A percentile compares a stretch with the other conserved stretches of the same genome.
phyloP scores from a whole-genome alignment of 495 filamentous ascomycete genomes.

The Hyphodiscus hymeniophilus region DNA sequence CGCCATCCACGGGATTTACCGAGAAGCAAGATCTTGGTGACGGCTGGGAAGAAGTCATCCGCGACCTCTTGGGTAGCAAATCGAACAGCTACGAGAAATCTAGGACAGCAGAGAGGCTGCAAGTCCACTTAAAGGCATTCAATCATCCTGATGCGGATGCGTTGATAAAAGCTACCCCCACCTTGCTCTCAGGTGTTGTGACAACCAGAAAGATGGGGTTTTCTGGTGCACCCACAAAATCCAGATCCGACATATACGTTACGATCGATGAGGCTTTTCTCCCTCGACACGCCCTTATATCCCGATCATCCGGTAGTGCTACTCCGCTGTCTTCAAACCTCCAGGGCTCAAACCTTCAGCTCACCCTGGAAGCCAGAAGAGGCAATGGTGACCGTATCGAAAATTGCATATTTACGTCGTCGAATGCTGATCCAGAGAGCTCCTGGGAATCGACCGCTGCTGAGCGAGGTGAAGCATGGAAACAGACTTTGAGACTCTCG shows the following conservation, averaged over 20 bases:
- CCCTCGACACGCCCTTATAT: slow-evolving; percentile 67
- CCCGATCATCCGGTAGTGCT: slow-evolving; percentile 70
- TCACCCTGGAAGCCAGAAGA: slow-evolving; percentile 82
- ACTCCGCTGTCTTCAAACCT: slow-evolving; percentile 54
- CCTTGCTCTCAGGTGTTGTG: slow-evolving; percentile 70
- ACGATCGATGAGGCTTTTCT: slow-evolving; percentile 70
- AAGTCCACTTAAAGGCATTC: slow-evolving; percentile 71
- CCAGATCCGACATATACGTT: slow-evolving; percentile 89
- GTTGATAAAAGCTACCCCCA: slow-evolving; percentile 80
- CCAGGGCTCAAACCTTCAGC: slow-evolving; percentile 67
- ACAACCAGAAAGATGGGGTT: slow-evolving; percentile 90
- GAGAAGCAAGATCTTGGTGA: slow-evolving; percentile 51
- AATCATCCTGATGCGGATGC: slow-evolving; percentile 63
- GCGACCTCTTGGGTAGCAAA: slow-evolving; percentile 63
- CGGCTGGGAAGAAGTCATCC: slow-evolving; percentile 69
- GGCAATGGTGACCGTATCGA: slow-evolving; percentile 73
- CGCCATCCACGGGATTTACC: slow-evolving; percentile 39
- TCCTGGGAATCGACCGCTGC: slow-evolving; percentile 83
- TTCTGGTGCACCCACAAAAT: slow-evolving; percentile 78
- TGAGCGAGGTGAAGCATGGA: slow-evolving; percentile 72
- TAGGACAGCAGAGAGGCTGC: slow-evolving; percentile 58
- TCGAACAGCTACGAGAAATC: slow-evolving; percentile 67
- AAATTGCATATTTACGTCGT: slow-evolving; percentile 77
- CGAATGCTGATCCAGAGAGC: slow-evolving; percentile 63
- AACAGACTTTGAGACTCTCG: slow-evolving; percentile 75